Evolutionary conservation across 1,284 basidiomycete genomes (phyloP).

Genomic region (Tilletia walkeri): DNA sequence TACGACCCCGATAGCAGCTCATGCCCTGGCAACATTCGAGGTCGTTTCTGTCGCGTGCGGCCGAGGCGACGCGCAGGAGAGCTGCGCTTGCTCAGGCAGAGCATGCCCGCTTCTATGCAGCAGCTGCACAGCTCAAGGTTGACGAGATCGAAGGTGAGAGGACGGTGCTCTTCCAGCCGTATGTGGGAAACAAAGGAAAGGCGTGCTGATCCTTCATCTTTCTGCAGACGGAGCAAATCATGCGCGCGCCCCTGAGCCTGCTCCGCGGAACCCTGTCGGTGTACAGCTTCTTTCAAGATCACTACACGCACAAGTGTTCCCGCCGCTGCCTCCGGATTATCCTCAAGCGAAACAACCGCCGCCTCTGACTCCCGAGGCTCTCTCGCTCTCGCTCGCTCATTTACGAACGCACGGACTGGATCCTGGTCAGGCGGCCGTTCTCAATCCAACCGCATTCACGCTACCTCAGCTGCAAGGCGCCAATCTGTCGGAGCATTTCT

Average conservation of each 20-base stretch:
- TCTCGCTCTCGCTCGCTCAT: slow-evolving; percentile 77
- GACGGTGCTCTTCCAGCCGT: too few species aligned
- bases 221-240: background rate
- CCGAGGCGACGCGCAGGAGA: too few species aligned
- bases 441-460: slow-evolving; percentile 75
- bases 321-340: slow-evolving; percentile 58
- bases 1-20: too few species aligned
- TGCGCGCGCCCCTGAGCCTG: slow-evolving; percentile 12
- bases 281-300: slow-evolving; percentile 83
- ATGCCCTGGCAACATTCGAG: too few species aligned
- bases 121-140: background rate
- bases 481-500: slow-evolving; percentile 85
- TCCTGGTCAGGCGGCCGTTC: slow-evolving; percentile 73
- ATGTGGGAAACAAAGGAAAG: too few species aligned
- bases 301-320: slow-evolving; percentile 82
- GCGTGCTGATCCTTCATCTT: background rate
- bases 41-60: too few species aligned
- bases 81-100: too few species aligned
- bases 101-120: background rate
- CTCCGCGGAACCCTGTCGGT: slow-evolving; percentile 75
- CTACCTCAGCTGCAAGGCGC: slow-evolving; percentile 80
- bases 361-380: slow-evolving; percentile 64
- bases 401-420: slow-evolving; percentile 76
- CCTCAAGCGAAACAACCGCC: slow-evolving; percentile 60
- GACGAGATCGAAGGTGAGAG: background rate